phyloP scores from a whole-genome alignment of 345 rosid species.

The Linum trigynum region DNA sequence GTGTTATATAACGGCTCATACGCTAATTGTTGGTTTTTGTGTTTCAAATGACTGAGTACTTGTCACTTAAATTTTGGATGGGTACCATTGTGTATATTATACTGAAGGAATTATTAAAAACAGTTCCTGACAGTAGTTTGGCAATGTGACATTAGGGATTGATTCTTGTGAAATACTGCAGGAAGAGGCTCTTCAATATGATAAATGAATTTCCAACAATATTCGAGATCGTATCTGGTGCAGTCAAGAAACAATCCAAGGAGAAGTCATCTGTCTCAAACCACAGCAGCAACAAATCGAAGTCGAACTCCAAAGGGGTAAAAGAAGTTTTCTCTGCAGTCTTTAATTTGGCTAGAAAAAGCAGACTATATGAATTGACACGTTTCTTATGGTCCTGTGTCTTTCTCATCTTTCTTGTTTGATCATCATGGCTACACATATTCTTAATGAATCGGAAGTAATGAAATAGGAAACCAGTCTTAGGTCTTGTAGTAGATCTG shows the following conservation, averaged over 20 bases:
- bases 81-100: neutral
- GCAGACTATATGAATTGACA: neutral
- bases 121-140: neutral
- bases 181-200: slow-evolving; percentile 77
- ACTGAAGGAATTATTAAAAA: neutral
- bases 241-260: slow-evolving; percentile 52
- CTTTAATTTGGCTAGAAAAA: neutral
- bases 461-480: too few species aligned
- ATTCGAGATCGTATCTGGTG: slow-evolving; percentile 67
- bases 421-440: too few species aligned
- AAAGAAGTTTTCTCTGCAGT: slow-evolving; percentile 1
- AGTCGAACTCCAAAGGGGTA: slow-evolving; percentile 60
- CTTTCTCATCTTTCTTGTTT: too few species aligned
- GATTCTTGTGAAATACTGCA: slow-evolving; percentile 24
- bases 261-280: slow-evolving; percentile 59
- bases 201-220: slow-evolving; percentile 79
- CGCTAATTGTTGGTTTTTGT: neutral
- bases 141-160: neutral
- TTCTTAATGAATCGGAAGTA: too few species aligned
- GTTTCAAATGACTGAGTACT: neutral
- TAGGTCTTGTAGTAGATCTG: too few species aligned
- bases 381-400: too few species aligned
- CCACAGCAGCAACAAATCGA: slow-evolving; percentile 61
- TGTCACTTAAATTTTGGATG: too few species aligned
- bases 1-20: too few species aligned